These are phyloP conservation scores for Phoma herbarum DNA, from an alignment of 2,329 filamentous ascomycete genomes.

Conservation along the genomic window DNA sequence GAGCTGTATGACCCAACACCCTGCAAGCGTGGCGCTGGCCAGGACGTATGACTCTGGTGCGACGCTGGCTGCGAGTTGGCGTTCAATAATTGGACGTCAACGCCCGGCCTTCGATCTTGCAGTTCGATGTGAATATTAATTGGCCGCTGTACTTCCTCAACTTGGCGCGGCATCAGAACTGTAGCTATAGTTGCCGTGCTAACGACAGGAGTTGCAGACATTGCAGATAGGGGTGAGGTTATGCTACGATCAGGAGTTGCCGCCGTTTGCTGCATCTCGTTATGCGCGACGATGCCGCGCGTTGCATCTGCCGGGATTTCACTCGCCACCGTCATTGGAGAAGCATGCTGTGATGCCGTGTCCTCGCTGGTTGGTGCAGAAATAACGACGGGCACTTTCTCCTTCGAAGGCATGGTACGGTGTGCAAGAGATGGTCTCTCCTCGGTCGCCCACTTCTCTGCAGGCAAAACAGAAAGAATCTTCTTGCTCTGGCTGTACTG, in stretches of 20 bases:
- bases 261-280: conserved; percentile 24
- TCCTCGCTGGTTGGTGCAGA: conserved; percentile 4
- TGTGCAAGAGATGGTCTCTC: conserved; percentile 28
- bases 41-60: conserved; percentile 30
- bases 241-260: conserved; percentile 24
- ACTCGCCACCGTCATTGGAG: conserved; percentile 7
- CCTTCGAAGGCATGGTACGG: conserved; percentile 21
- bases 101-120: conserved; percentile 36
- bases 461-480: conserved; percentile 29
- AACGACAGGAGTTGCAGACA: conserved; percentile 46
- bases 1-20: conserved; percentile 19
- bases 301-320: conserved; percentile 5
- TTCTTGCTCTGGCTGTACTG: conserved; percentile 29
- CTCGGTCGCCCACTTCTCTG: conserved; percentile 38
- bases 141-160: conserved; percentile 33
- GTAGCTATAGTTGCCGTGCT: conserved; percentile 45
- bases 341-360: conserved; percentile 2
- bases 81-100: conserved; percentile 24
- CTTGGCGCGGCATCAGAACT: conserved; percentile 44
- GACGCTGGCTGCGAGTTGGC: conserved; percentile 28
- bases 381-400: conserved; percentile 10
- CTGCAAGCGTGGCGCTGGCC: conserved; percentile 28
- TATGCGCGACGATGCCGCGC: conserved; percentile 9
- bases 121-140: conserved; percentile 47
- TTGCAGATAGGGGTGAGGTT: conserved; percentile 39